These are phyloP conservation scores for Aspergillus felis DNA, from an alignment of 2,329 filamentous ascomycete species.

Conservation along the genomic window DNA sequence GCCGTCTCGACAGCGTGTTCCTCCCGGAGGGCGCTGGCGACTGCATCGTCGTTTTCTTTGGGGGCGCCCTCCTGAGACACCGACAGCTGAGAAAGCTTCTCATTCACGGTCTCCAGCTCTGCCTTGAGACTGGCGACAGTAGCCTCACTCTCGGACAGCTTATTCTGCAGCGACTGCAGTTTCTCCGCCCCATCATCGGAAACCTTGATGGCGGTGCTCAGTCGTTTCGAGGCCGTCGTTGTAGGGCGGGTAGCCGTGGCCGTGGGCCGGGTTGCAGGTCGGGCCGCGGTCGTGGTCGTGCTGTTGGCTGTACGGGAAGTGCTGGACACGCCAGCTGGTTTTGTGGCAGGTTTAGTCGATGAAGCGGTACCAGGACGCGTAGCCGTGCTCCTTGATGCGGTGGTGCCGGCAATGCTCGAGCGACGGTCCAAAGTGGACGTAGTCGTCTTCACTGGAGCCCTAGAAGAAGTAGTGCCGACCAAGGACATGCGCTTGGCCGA, in stretches of 20 bases:
- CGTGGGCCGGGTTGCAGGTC: conserved; percentile 15
- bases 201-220: conserved; percentile 33
- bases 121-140: conserved; percentile 30
- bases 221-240: conserved; percentile 30
- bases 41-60: conserved; percentile 16
- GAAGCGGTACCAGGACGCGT: conserved; percentile 19
- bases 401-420: conserved; percentile 34
- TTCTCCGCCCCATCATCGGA: conserved; percentile 31
- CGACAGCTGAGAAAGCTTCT: conserved; percentile 32
- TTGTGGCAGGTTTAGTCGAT: conserved; percentile 22
- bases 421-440: conserved; percentile 35
- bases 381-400: conserved; percentile 24
- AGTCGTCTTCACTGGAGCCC: conserved; percentile 30
- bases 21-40: conserved; percentile 23
- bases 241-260: conserved; percentile 14
- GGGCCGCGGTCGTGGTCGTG: conserved; percentile 18
- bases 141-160: conserved; percentile 35
- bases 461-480: conserved; percentile 33
- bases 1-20: conserved; percentile 33
- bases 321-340: conserved; percentile 22
- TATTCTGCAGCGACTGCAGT: conserved; percentile 30
- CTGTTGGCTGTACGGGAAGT: conserved; percentile 21
- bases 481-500: conserved; percentile 45
- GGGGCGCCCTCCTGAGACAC: conserved; percentile 21
- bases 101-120: conserved; percentile 33